Evolutionary conservation across 495 filamentous ascomycete species (phyloP).

Genomic region (Penicillium diatomitis): DNA sequence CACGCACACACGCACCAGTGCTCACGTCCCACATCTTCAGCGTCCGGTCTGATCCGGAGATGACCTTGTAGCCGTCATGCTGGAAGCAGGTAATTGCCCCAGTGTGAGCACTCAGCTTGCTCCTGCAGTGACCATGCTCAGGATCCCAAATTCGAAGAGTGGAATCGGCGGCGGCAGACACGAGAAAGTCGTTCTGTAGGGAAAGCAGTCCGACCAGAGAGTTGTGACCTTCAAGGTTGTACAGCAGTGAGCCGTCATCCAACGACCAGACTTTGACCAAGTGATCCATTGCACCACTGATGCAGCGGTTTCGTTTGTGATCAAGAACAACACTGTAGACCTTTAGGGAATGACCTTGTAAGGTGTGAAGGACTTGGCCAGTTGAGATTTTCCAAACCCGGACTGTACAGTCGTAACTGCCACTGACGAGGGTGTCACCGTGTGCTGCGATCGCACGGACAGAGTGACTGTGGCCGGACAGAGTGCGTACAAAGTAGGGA

Average conservation of each 20-base stretch:
- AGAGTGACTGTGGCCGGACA: conserved; percentile 83
- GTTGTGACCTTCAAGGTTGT: conserved; percentile 90
- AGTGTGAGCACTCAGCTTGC: conserved; percentile 81
- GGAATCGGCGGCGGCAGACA: conserved; percentile 91
- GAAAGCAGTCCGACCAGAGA: conserved; percentile 89
- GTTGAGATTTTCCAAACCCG: conserved; percentile 97
- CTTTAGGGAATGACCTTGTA: conserved; percentile 84
- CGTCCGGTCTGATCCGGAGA: conserved; percentile 89
- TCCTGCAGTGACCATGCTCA: conserved; percentile 83
- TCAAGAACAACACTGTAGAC: conserved; percentile 98
- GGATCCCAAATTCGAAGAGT: conserved; percentile 97
- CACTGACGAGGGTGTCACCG: conserved; percentile 94
- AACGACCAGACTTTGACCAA: conserved; percentile 97
- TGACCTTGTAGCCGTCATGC: conserved; percentile 93
- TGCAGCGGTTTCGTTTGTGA: conserved; percentile 84
- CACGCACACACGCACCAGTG: conserved; percentile 84
- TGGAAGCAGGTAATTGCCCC: conserved; percentile 99
- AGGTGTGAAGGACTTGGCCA: conserved; percentile 78
- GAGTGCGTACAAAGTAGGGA: conserved; percentile 83
- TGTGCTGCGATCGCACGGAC: conserved; percentile 97
- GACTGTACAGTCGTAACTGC: conserved; percentile 94
- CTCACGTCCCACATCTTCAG: conserved; percentile 98
- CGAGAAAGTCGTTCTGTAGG: conserved; percentile 74
- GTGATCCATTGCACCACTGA: conserved; percentile 98
- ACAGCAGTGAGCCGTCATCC: conserved; percentile 73